Percentiles rank a stretch among this genome's conserved stretches.
phyloP scores from a whole-genome alignment of 345 rosid genomes.

The Trapa bicornis region DNA sequence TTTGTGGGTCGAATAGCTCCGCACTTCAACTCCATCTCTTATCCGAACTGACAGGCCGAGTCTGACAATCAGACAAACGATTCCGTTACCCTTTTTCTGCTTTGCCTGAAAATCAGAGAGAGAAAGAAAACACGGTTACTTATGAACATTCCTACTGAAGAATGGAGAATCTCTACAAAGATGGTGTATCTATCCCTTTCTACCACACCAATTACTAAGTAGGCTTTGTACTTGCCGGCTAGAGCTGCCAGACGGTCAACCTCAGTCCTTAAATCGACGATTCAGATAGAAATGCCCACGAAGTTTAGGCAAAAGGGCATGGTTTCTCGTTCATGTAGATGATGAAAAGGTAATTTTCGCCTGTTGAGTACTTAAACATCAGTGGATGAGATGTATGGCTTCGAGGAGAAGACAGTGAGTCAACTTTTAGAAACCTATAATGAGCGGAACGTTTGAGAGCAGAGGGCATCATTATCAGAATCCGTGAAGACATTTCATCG shows the following conservation, averaged over 20 bases:
- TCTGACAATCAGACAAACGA: neutral
- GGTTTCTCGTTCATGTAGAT: neutral
- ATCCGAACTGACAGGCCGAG: neutral
- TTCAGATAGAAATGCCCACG: too few species aligned
- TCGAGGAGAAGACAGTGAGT: too few species aligned
- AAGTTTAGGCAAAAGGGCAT: too few species aligned
- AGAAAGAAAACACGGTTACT: neutral
- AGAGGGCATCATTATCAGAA: too few species aligned
- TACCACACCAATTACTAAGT: conserved; percentile 79
- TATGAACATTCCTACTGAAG: too few species aligned
- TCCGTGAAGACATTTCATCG: too few species aligned
- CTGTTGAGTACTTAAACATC: too few species aligned
- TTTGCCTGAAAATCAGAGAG: neutral
- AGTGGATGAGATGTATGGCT: too few species aligned
- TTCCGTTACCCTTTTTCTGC: too few species aligned
- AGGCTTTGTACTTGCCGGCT: conserved; percentile 75
- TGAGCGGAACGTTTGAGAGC: too few species aligned
- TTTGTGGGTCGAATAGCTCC: neutral
- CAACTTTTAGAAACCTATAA: too few species aligned
- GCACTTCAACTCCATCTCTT: neutral
- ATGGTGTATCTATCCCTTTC: conserved; percentile 90
- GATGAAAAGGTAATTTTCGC: too few species aligned
- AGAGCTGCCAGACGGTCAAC: conserved; percentile 69
- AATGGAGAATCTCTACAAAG: conserved; percentile 2
- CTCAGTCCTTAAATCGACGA: conserved; percentile 41